A percentile compares a stretch with the other conserved stretches of the same genome.
Evolutionary conservation across 164 flowering plant genomes (phyloP).

Genomic region (Tinospora cordifolia): DNA sequence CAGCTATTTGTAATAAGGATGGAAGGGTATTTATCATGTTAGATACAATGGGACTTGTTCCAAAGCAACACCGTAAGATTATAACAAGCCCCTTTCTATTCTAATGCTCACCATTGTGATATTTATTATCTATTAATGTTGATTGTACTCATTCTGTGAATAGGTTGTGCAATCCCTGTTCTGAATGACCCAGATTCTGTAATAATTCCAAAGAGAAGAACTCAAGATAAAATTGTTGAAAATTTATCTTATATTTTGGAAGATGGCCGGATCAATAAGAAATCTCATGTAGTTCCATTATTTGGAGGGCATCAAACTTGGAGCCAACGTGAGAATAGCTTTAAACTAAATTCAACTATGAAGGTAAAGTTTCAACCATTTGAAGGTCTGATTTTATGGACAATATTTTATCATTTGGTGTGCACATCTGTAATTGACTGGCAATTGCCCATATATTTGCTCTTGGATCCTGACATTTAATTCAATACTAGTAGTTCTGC

Average conservation of each 20-base stretch:
- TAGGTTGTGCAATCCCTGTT: slow-evolving; percentile 85
- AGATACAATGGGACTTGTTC: slow-evolving; percentile 64
- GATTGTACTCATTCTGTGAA: slow-evolving; percentile 12
- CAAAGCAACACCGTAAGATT: slow-evolving; percentile 76
- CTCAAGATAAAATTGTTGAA: slow-evolving; percentile 47
- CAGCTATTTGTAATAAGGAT: slow-evolving; percentile 87
- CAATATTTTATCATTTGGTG: neutral
- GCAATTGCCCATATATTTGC: no score
- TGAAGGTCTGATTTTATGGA: neutral
- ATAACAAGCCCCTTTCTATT: neutral
- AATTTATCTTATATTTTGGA: slow-evolving; percentile 53
- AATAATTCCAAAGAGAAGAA: slow-evolving; percentile 55
- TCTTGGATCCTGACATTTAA: no score
- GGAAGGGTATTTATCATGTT: slow-evolving; percentile 58
- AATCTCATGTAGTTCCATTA: slow-evolving; percentile 46
- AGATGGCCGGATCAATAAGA: slow-evolving; percentile 35
- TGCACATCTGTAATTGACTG: no score
- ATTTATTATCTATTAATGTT: slow-evolving; percentile 4
- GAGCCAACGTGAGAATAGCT: slow-evolving; percentile 72
- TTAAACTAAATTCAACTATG: slow-evolving; percentile 60
- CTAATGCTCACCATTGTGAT: neutral
- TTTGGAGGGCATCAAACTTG: slow-evolving; percentile 91
- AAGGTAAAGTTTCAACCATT: slow-evolving; percentile 42
- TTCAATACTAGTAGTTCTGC: no score
- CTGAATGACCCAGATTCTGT: slow-evolving; percentile 54